These are phyloP conservation scores for Stemphylium vesicarium DNA, from an alignment of 2,329 filamentous ascomycete species.

Conservation along the genomic window DNA sequence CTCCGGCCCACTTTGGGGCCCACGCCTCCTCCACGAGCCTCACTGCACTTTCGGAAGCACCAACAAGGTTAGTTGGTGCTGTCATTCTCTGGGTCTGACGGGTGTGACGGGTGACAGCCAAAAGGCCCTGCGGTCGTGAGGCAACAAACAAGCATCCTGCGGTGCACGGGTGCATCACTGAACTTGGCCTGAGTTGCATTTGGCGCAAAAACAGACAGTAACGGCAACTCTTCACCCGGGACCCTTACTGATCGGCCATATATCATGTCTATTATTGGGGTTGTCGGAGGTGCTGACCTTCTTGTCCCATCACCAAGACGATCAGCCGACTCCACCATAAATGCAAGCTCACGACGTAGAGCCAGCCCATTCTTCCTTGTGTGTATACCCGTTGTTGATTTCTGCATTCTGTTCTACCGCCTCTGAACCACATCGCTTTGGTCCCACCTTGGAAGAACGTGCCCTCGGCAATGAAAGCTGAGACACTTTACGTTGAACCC, in stretches of 20 bases:
- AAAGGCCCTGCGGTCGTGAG: slow-evolving; percentile 8
- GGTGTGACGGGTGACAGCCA: slow-evolving; percentile 28
- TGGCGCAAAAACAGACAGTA: slow-evolving; percentile 7
- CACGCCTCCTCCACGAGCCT: slow-evolving; percentile 8
- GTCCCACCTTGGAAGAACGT: slow-evolving; percentile 7
- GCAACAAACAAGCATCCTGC: slow-evolving; percentile 10
- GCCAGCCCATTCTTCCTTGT: not conserved
- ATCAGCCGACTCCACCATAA: slow-evolving; percentile 3
- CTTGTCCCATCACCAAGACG: not conserved
- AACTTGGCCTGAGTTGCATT: not conserved
- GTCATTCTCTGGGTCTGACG: slow-evolving; percentile 15
- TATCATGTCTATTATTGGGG: not conserved
- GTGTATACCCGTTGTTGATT: not conserved
- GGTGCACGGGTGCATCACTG: slow-evolving; percentile 15
- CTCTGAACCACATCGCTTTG: no score
- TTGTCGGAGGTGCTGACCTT: not conserved
- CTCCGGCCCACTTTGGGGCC: slow-evolving; percentile 10
- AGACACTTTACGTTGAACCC: slow-evolving; percentile 13
- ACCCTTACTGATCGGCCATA: not conserved
- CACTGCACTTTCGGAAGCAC: slow-evolving; percentile 6
- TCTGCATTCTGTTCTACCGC: slow-evolving; percentile 12
- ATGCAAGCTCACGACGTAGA: not conserved
- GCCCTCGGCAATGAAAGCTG: slow-evolving; percentile 18
- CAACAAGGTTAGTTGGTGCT: slow-evolving; percentile 4
- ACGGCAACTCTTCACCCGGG: not conserved